Evolutionary conservation across 768 basidiomycete genomes (phyloP).

Genomic region (Naematelia aurantialba): DNA sequence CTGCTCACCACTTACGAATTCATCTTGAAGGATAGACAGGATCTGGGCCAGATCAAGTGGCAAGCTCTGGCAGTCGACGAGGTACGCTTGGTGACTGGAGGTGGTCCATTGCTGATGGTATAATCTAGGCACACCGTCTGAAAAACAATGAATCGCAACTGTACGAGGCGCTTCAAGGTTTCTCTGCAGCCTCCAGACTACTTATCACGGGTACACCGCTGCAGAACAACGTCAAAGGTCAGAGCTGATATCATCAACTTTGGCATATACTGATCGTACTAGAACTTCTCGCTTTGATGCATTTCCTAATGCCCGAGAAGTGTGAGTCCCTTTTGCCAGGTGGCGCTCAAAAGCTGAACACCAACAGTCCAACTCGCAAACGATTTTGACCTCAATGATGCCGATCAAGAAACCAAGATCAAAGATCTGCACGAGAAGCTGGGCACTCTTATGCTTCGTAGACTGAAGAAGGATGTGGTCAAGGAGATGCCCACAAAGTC

Average conservation of each 20-base stretch:
- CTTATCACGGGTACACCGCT: conserved; percentile 97
- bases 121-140: conserved; percentile 77
- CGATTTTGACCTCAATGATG: conserved; percentile 92
- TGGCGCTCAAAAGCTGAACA: not conserved
- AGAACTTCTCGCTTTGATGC: conserved; percentile 97
- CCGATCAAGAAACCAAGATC: conserved; percentile 79
- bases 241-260: not conserved
- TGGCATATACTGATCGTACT: conserved; percentile 9
- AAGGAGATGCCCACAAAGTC: conserved; percentile 96
- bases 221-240: conserved; percentile 98
- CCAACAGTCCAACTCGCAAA: conserved; percentile 76
- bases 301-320: conserved; percentile 98
- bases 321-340: conserved; percentile 57
- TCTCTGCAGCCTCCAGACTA: conserved; percentile 83
- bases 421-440: conserved; percentile 91
- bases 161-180: conserved; percentile 87
- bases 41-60: conserved; percentile 93
- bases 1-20: conserved; percentile 95
- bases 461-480: conserved; percentile 92
- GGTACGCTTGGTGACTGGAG: conserved; percentile 53
- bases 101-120: conserved; percentile 5
- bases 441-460: conserved; percentile 87
- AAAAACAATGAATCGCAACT: conserved; percentile 98
- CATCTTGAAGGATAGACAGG: conserved; percentile 80
- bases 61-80: conserved; percentile 94